Evolutionary conservation across 2,329 filamentous ascomycete species (phyloP), one percentile per base, ranked within the genome.

Genomic region (Penicillium sp.): DNA sequence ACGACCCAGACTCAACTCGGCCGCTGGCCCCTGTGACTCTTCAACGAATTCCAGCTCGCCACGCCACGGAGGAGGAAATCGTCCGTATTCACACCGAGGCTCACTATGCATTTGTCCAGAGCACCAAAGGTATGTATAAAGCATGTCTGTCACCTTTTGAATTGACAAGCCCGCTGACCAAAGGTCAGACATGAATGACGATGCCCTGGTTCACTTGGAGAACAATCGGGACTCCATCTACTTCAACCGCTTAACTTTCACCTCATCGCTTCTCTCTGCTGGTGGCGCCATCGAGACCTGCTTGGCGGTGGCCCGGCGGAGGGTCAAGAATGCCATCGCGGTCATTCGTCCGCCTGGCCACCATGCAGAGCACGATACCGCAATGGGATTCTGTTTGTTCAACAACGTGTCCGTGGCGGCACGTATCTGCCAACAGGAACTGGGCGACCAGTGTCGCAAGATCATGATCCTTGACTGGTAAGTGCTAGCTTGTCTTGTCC

Each of bases 371-470:
- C 83, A 81, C 42, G 78, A 93, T 56, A 75, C 82, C 23, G 80
- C 91, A 1, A 93, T 95, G 77, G 93, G 93, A 0, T 98, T 98
- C 60, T 98, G 93, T 63, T 79, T 97, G 43, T 97, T 97, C 71
- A 96, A 98, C 70, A 98, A 98, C 58, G 93, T 97, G 3, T 89
- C 87, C 14, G 86, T 98, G 43, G 91, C 90, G 1, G 84, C 89
- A n/a, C 84, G 81, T 44, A 86, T 90, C 9, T 96, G 90, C 60
- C 89, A 95, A 62, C 72, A 77, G 37, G 82, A 89, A 44, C 93
- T 86, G 53, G 86, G 86, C 1, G 80, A 91, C 3, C 71, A 71
- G 7, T 96, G 91, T 59, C 82, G 88, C 40, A 97, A 94, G 66
- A 80, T 98, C 14, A 68, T 98, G 39, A 93, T 98, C 51, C 73